phyloP scores from a whole-genome alignment of 768 basidiomycete genomes.

The Tephrocybe sp. region DNA sequence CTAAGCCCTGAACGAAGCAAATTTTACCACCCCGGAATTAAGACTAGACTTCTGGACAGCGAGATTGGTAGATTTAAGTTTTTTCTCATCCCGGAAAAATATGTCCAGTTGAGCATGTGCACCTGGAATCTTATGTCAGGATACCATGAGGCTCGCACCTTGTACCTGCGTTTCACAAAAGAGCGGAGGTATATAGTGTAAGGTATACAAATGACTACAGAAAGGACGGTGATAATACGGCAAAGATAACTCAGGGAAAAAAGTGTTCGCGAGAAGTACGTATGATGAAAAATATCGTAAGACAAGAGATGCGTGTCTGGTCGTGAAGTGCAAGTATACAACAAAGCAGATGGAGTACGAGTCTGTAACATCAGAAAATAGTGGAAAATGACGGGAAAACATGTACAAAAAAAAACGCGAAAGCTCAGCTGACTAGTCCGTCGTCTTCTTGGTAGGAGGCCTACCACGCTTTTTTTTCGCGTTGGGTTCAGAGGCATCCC shows the following conservation, averaged over 20 bases:
- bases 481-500: constrained; percentile 44
- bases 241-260: constrained; percentile 21
- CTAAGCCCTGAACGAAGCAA: constrained; percentile 12
- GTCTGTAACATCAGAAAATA: constrained; percentile 12
- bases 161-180: constrained; percentile 18
- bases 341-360: constrained; percentile 1
- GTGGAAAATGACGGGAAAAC: constrained; percentile 20
- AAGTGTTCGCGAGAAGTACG: constrained; percentile 15
- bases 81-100: constrained; percentile 10
- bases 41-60: constrained; percentile 12
- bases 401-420: constrained; percentile 13
- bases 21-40: constrained; percentile 16
- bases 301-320: constrained; percentile 26
- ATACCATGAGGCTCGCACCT: constrained; percentile 22
- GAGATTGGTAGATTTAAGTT: constrained; percentile 10
- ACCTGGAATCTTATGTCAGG: constrained; percentile 12
- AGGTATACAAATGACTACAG: constrained; percentile 35
- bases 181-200: constrained; percentile 15
- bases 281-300: constrained; percentile 24
- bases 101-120: constrained; percentile 10
- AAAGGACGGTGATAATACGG: constrained; percentile 26
- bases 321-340: constrained; percentile 30
- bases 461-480: constrained; percentile 72
- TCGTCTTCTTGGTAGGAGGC: constrained; percentile 52
- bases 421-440: constrained; percentile 20